Percentiles rank a stretch among this genome's conserved stretches.
Conservation (phyloP, 768 basidiomycete species). For the Hericium coralloides region DNA sequence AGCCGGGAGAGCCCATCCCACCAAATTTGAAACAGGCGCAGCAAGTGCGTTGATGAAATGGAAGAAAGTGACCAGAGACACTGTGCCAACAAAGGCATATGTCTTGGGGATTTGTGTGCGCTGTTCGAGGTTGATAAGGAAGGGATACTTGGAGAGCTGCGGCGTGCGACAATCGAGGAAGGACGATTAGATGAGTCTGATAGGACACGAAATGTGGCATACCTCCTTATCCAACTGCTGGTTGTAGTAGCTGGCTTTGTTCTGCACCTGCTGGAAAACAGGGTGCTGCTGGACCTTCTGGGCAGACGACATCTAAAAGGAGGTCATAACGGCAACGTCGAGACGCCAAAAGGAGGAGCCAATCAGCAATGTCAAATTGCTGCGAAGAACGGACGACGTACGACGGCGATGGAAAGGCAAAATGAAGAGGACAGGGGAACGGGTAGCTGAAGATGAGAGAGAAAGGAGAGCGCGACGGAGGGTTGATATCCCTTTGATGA, state of each 20-base stretch:
- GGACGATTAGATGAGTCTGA: constrained; percentile 6
- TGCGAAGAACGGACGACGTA: constrained; percentile 1
- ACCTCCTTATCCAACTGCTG: constrained; percentile 97
- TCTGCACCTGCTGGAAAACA: constrained; percentile 73
- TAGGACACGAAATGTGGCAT: constrained; percentile 17
- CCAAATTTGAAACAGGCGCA: constrained; percentile 79
- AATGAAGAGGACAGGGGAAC: not conserved
- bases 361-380: not conserved
- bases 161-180: constrained; percentile 10
- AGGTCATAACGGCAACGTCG: not conserved
- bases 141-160: constrained; percentile 80
- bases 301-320: constrained; percentile 55
- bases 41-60: constrained; percentile 90
- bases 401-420: constrained; percentile 3
- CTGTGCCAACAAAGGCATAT: constrained; percentile 71
- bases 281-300: constrained; percentile 88
- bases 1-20: constrained; percentile 92
- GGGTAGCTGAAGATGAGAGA: constrained; percentile 10
- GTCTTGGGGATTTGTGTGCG: constrained; percentile 91
- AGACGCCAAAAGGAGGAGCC: not conserved
- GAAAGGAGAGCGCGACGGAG: constrained; percentile 12
- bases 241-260: constrained; percentile 74
- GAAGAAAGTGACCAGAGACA: constrained; percentile 57
- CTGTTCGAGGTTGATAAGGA: constrained; percentile 76
- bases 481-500: constrained; percentile 43